Conservation (phyloP, 352 stramenopile species). For the Phytophthora idaei region DNA sequence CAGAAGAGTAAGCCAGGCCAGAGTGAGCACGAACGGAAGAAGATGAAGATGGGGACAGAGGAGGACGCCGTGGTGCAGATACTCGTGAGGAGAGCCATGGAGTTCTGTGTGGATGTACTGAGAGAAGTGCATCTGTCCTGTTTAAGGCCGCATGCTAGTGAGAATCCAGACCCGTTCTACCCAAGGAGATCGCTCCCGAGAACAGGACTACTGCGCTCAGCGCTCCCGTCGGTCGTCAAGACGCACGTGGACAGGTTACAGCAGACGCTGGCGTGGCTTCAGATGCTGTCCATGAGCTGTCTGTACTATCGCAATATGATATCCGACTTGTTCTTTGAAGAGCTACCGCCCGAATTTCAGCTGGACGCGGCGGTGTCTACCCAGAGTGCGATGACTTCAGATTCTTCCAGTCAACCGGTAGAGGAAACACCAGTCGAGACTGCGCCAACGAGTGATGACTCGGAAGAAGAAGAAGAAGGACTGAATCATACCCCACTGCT, state of each 20-base stretch:
- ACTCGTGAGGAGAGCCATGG: slow-evolving; percentile 49
- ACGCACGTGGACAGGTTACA: slow-evolving; percentile 62
- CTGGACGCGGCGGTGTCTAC: slow-evolving; percentile 27
- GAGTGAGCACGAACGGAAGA: neutral
- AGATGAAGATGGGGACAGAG: slow-evolving; percentile 41
- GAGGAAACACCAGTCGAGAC: slow-evolving; percentile 23
- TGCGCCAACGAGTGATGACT: slow-evolving; percentile 10
- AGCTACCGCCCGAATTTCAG: slow-evolving; percentile 56
- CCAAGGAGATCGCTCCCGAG: slow-evolving; percentile 46
- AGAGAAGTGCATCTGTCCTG: slow-evolving; percentile 61
- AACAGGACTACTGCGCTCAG: slow-evolving; percentile 44
- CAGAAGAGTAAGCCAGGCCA: slow-evolving; percentile 3
- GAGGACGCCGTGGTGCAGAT: slow-evolving; percentile 50
- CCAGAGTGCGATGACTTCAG: neutral
- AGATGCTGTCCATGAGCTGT: slow-evolving; percentile 77
- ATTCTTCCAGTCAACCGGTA: slow-evolving; percentile 11
- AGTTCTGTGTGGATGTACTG: slow-evolving; percentile 67
- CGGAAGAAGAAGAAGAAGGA: slow-evolving; percentile 16
- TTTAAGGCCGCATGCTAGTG: slow-evolving; percentile 36
- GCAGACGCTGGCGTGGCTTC: slow-evolving; percentile 67
- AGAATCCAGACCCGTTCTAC: slow-evolving; percentile 42
- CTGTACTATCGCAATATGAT: slow-evolving; percentile 69
- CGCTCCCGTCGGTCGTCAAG: slow-evolving; percentile 55
- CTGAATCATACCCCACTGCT: slow-evolving; percentile 29
- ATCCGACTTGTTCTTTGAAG: slow-evolving; percentile 60